Base-by-base conservation (phyloP, 2,329 filamentous ascomycete species). In the Colletotrichum zoysiae region DNA sequence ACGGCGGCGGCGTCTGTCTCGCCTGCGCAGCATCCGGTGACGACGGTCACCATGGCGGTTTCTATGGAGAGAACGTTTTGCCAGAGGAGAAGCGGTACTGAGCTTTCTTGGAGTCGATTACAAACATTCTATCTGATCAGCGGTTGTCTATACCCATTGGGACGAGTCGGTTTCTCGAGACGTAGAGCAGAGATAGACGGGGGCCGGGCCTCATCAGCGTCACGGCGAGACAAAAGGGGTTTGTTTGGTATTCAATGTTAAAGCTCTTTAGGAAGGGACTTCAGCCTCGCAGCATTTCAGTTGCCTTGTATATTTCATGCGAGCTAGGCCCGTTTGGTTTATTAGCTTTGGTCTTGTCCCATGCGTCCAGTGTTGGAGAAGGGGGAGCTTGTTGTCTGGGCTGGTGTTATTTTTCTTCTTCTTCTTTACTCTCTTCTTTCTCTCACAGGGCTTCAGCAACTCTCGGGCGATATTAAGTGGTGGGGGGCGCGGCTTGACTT, bases 1-100 rank as follows among this genome's bases (percentile, higher is more conserved):
- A 89, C 74, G 87, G 87, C 38, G 88, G 88, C 70, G 87, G 88
- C 7, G 84, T 86, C 3, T 90, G 88, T 73, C 81, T 89, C 50
- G 87, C 87, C 1, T 90, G 88, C 74, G 80, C 85, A 50, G 86
- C 85, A 11, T 83, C 85, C 12, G 84, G 83, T 8, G 80, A 80
- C 42, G 78, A 80, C n/a, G 79, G 83, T 35, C 81, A 81, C 14
- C 82, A 83, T 9, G 85, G 82, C 23, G 84, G 86, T 9, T 88
- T 87, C 77, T 89, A 89, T 74, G 88, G 87, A 38, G 83, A 85
- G 51, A 87, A 83, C 38, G 87, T 89, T 35, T 84, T 85, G 20
- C 82, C 86, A 26, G 84, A 87, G 75, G 85, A 89, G 74, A 84
- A 86, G 78, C 83, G 85, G 75, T 85, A 73, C 30, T 73, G 42